Conservation (phyloP, 768 basidiomycete species). For the Tulasnella sp. region DNA sequence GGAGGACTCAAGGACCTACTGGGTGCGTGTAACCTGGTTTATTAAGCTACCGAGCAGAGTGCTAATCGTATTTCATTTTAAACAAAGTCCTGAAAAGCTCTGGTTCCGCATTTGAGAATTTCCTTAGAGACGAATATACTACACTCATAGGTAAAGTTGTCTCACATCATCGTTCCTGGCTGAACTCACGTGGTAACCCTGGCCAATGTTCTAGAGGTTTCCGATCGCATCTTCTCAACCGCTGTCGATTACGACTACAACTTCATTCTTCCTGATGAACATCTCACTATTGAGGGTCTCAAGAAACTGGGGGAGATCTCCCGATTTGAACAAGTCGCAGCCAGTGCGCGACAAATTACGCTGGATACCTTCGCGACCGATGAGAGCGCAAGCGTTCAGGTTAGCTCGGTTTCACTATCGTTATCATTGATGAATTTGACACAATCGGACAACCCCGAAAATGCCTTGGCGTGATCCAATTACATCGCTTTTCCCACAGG, state of each 20-base stretch:
- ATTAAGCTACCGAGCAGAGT: not conserved
- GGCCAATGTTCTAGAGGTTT: slow-evolving; percentile 46
- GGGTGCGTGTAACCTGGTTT: slow-evolving; percentile 33
- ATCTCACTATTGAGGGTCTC: slow-evolving; percentile 23
- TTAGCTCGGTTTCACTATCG: slow-evolving; percentile 27
- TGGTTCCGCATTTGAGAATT: slow-evolving; percentile 72
- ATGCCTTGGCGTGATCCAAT: no score
- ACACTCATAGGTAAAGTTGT: slow-evolving; percentile 46
- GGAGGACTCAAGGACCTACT: slow-evolving; percentile 69
- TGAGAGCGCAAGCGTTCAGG: slow-evolving; percentile 87
- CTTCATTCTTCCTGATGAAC: slow-evolving; percentile 31
- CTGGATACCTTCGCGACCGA: slow-evolving; percentile 74
- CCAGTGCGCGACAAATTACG: slow-evolving; percentile 46
- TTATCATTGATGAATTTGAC: no score
- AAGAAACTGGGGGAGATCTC: slow-evolving; percentile 40
- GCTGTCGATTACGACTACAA: slow-evolving; percentile 65
- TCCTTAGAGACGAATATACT: slow-evolving; percentile 78
- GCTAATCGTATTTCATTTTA: not conserved
- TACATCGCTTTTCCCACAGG: slow-evolving; percentile 37
- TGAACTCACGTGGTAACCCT: no score
- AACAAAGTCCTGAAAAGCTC: slow-evolving; percentile 72
- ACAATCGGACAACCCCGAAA: no score
- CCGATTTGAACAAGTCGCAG: slow-evolving; percentile 42
- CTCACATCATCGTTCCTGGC: no score
- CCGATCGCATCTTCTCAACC: slow-evolving; percentile 85